phyloP scores from a whole-genome alignment of 345 rosid species.

The Clausena lansium region DNA sequence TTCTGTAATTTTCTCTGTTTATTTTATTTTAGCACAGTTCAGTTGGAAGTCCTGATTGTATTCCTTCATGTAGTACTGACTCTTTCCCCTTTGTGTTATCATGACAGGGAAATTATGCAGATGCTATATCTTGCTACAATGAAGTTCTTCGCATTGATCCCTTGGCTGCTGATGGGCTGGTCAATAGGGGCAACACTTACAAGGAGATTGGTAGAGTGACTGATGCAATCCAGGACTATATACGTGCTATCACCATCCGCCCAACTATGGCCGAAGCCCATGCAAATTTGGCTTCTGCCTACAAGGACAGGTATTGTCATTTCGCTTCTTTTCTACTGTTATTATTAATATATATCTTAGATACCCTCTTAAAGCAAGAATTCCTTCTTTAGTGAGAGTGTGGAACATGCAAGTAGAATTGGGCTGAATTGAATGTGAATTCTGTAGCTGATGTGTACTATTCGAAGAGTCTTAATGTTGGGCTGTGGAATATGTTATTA shows the following conservation, averaged over 20 bases:
- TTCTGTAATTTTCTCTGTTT: not conserved
- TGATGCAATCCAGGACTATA: constrained; percentile 95
- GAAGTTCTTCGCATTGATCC: constrained; percentile 99
- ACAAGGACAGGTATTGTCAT: constrained; percentile 84
- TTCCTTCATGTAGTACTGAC: not conserved
- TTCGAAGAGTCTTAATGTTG: not conserved
- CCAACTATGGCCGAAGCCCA: constrained; percentile 99
- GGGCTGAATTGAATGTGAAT: not conserved
- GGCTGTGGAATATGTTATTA: not conserved
- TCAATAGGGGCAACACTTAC: constrained; percentile 94
- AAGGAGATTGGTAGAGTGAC: constrained; percentile 93
- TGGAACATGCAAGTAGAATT: not conserved
- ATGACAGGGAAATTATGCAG: constrained; percentile 81
- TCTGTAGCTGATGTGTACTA: not conserved
- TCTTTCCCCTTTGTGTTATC: constrained; percentile 6
- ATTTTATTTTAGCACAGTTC: not conserved
- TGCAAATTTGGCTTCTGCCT: constrained; percentile 99
- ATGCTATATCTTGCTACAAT: constrained; percentile 96
- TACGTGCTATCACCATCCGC: constrained; percentile 71
- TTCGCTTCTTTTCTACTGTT: not conserved
- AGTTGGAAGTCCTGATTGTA: not conserved
- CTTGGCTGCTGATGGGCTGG: constrained; percentile 94
- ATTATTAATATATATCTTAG: not conserved
- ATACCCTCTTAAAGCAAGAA: not conserved
- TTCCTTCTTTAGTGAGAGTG: not conserved